Conservation (phyloP, 805 yeast genomes). For the Sporopachydermia lactativora region DNA sequence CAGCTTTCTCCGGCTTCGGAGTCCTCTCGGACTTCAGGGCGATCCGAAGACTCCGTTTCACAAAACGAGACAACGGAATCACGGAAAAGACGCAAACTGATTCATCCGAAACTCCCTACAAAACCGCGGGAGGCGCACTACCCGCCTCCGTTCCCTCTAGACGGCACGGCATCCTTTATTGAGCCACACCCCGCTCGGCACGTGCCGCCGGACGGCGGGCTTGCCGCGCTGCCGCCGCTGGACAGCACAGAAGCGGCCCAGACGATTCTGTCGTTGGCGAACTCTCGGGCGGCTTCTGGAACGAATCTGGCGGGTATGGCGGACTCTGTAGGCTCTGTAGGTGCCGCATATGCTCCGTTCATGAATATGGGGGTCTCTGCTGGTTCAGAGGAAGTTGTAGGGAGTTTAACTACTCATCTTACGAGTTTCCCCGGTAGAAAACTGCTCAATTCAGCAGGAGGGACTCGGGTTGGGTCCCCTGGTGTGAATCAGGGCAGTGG, state of each 20-base stretch:
- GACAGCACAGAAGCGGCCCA: constrained; percentile 1
- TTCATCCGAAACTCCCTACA: neutral
- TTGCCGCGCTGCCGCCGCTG: neutral
- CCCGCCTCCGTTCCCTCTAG: neutral
- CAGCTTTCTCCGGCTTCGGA: neutral
- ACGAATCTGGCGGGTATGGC: neutral
- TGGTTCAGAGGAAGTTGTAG: too few species aligned
- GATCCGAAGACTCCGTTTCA: neutral
- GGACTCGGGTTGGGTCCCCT: constrained; percentile 5
- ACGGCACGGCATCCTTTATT: neutral
- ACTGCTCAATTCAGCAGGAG: neutral
- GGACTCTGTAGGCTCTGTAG: neutral
- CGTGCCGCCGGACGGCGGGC: constrained; percentile 1
- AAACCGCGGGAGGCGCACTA: neutral
- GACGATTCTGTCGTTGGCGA: neutral
- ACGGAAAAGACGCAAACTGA: neutral
- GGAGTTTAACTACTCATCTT: neutral
- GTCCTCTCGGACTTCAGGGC: too few species aligned
- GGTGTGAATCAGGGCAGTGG: constrained; percentile 6
- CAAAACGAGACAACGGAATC: neutral
- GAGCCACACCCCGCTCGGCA: neutral
- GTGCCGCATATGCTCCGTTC: neutral
- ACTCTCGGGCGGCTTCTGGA: neutral
- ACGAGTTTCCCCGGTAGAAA: neutral
- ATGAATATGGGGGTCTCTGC: neutral